These are phyloP conservation scores for Trapa bicornis DNA, from an alignment of 345 rosid species.

Conservation along the genomic window DNA sequence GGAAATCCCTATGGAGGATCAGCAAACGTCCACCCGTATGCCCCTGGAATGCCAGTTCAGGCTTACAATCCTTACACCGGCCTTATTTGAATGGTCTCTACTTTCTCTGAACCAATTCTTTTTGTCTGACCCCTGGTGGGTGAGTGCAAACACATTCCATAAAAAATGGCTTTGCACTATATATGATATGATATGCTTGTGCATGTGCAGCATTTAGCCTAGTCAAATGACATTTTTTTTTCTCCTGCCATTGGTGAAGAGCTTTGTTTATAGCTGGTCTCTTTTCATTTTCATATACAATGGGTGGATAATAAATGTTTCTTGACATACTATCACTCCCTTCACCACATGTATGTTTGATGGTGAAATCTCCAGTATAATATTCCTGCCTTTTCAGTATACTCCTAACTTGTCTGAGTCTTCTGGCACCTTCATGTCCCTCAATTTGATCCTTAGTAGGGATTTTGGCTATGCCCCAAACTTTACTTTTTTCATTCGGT, in stretches of 20 bases:
- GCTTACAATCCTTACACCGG: slow-evolving; percentile 52
- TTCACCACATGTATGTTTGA: not conserved
- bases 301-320: not conserved
- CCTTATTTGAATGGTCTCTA: slow-evolving; percentile 14
- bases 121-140: not conserved
- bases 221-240: not conserved
- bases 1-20: slow-evolving; percentile 28
- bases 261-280: not conserved
- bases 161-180: not conserved
- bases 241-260: slow-evolving; percentile 14
- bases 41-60: slow-evolving; percentile 48
- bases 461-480: too few relatives aligned
- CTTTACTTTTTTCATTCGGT: too few relatives aligned
- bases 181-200: slow-evolving; percentile 5
- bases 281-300: not conserved
- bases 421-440: too few relatives aligned
- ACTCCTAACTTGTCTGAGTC: not conserved
- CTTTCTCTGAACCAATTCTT: not conserved
- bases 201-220: slow-evolving; percentile 32
- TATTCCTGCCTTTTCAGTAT: too few relatives aligned
- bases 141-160: not conserved
- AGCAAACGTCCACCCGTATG: slow-evolving; percentile 29
- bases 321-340: not conserved
- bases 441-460: too few relatives aligned
- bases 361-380: too few relatives aligned